Base-by-base conservation (phyloP, 2,329 filamentous ascomycete species). In the Pseudocercospora macadamiae region DNA sequence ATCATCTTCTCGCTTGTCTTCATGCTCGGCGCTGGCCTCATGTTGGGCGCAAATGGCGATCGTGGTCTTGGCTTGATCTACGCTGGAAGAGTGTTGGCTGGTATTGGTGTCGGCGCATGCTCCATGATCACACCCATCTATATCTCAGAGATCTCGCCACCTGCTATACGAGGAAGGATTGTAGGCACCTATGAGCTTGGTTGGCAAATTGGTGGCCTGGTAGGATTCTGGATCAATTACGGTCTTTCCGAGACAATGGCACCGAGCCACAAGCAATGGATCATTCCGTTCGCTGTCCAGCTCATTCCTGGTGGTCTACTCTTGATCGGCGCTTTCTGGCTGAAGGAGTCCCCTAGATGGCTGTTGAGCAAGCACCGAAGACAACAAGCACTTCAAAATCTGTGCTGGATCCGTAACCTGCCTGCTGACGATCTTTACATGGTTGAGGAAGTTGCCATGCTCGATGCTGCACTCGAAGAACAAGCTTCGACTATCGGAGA, bases 361-460 rank as follows among this genome's bases (percentile, higher is more conserved):
- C 68, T 79, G 10, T 69, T 79, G 57, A 68, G 68, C 16, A 78
- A 77, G 57, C 74, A 76, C 51, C 68, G 70, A 30, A 73, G 77
- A 25, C 73, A 76, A 14, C 61, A 75, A 57, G 78, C 77, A 2
- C 55, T 80, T 4, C 70, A 69, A 49, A 79, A 79, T 47, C 69
- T 80, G 4, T 85, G 82, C 78, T 89, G 86, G 85, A 84, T 90
- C 63, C 81, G 86, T 37, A 82, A 86, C 51, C 80, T 88, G 1
- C 71, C 77, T 7, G 70, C 75, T 0, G 77, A 81, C 4, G 80
- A 89, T 62, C 74, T 84, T 12, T 91, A 92, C 71, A 87, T 93
- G 59, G 76, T 88, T 1, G 89, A 93, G 71, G 90, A 93, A 73
- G 79, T 93, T 21, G 80, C 82, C 56, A 86, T 83, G 62, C 88